A percentile compares a stretch with the other conserved stretches of the same genome.
Conservation (phyloP, 2,329 filamentous ascomycete species). For the Orbilia blumenaviensis region DNA sequence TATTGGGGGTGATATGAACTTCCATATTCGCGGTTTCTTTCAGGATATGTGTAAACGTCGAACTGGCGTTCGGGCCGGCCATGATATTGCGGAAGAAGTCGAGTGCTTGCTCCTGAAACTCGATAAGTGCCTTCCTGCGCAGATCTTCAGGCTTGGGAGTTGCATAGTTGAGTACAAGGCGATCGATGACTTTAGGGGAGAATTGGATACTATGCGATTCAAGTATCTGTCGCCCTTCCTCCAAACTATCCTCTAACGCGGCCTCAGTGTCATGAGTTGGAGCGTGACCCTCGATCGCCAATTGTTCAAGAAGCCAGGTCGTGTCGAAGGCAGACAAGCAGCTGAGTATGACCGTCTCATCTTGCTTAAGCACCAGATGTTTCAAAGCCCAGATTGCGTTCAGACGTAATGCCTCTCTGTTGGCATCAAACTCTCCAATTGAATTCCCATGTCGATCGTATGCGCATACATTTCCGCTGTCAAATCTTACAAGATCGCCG, state of each 20-base stretch:
- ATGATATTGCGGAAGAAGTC: constrained; percentile 91
- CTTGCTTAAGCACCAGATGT: constrained; percentile 79
- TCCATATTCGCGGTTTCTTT: constrained; percentile 63
- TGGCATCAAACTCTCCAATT: constrained; percentile 32
- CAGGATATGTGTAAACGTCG: constrained; percentile 87
- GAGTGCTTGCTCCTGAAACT: constrained; percentile 88
- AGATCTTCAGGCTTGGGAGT: constrained; percentile 32
- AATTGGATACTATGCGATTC: constrained; percentile 38
- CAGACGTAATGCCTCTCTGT: constrained; percentile 70
- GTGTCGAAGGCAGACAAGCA: constrained; percentile 80
- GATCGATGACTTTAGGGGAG: constrained; percentile 26
- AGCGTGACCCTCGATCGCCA: constrained; percentile 62
- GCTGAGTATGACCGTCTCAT: constrained; percentile 76
- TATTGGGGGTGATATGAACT: constrained; percentile 59
- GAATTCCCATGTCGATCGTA: constrained; percentile 36
- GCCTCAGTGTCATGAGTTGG: constrained; percentile 32
- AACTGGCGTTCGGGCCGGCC: constrained; percentile 69
- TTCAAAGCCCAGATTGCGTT: constrained; percentile 95
- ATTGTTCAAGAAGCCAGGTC: constrained; percentile 79
- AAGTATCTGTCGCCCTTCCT: constrained; percentile 30
- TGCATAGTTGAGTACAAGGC: constrained; percentile 32
- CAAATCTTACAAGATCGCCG: constrained; percentile 83
- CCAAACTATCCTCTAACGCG: constrained; percentile 15
- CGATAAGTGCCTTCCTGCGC: constrained; percentile 59
- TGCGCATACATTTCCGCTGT: constrained; percentile 67